These are phyloP conservation scores for Gnomoniopsis smithogilvyi DNA, from an alignment of 2,329 filamentous ascomycete species.

Conservation along the genomic window DNA sequence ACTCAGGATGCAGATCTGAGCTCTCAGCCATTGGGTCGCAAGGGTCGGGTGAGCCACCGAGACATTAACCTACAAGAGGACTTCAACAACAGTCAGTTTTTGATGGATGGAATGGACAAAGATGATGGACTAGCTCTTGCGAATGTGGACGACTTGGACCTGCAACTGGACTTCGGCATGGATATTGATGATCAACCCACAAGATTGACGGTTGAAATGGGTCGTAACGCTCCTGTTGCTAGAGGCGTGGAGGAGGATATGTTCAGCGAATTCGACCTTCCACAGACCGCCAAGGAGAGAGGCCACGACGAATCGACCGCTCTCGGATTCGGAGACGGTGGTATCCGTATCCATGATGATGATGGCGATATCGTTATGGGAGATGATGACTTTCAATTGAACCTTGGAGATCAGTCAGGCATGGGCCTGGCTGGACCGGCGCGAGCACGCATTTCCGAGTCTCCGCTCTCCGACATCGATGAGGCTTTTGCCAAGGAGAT, in stretches of 20 bases:
- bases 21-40: conserved; percentile 54
- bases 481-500: conserved; percentile 59
- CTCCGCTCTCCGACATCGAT: conserved; percentile 67
- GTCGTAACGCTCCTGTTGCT: conserved; percentile 75
- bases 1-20: conserved; percentile 45
- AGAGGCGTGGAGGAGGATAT: conserved; percentile 68
- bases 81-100: conserved; percentile 73
- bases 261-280: conserved; percentile 60
- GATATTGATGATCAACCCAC: conserved; percentile 63
- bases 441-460: conserved; percentile 64
- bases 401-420: conserved; percentile 58
- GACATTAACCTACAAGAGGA: conserved; percentile 69
- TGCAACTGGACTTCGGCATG: conserved; percentile 73
- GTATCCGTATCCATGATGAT: conserved; percentile 58
- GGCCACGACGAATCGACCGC: conserved; percentile 55
- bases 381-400: conserved; percentile 62
- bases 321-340: conserved; percentile 51
- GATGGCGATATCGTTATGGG: conserved; percentile 63
- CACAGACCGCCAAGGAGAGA: conserved; percentile 53
- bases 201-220: conserved; percentile 74
- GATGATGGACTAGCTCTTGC: conserved; percentile 57
- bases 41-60: conserved; percentile 55
- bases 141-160: conserved; percentile 61
- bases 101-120: conserved; percentile 62
- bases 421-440: conserved; percentile 46